Percentiles rank a stretch among this genome's conserved stretches.
Conservation (phyloP, 805 yeast genomes). For the Tetrapisispora phaffii region DNA sequence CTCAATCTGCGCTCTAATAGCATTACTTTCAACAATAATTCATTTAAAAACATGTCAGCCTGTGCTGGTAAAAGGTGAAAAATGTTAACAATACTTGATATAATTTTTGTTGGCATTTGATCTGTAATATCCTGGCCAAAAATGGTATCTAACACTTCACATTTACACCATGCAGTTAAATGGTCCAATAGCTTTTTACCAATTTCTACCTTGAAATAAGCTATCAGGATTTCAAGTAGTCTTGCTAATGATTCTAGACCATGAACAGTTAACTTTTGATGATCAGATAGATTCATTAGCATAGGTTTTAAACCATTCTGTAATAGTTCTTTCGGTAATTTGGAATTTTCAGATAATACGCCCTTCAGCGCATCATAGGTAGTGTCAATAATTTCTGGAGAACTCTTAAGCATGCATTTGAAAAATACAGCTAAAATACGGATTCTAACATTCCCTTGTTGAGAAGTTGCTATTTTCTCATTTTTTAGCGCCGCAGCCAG, state of each 20-base stretch:
- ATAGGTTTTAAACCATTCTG: slow-evolving; percentile 94
- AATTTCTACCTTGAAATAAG: slow-evolving; percentile 92
- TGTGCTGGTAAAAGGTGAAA: slow-evolving; percentile 87
- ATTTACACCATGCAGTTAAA: slow-evolving; percentile 91
- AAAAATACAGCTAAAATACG: slow-evolving; percentile 88
- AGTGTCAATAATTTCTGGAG: slow-evolving; percentile 82
- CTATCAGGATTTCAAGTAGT: slow-evolving; percentile 72
- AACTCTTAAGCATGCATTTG: slow-evolving; percentile 79
- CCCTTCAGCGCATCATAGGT: slow-evolving; percentile 82
- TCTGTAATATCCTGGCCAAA: slow-evolving; percentile 73
- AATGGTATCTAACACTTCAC: slow-evolving; percentile 60
- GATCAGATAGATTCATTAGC: slow-evolving; percentile 90
- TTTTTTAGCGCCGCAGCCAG: slow-evolving; percentile 75
- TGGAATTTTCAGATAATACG: slow-evolving; percentile 75
- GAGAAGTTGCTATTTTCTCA: slow-evolving; percentile 70
- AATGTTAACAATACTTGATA: slow-evolving; percentile 80
- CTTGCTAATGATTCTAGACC: slow-evolving; percentile 89
- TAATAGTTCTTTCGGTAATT: slow-evolving; percentile 85
- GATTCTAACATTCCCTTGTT: slow-evolving; percentile 68
- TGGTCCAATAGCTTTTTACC: slow-evolving; percentile 90
- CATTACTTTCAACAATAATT: slow-evolving; percentile 64
- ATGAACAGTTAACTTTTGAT: slow-evolving; percentile 75
- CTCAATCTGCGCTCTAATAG: slow-evolving; percentile 75
- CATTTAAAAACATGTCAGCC: slow-evolving; percentile 87
- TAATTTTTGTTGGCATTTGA: slow-evolving; percentile 75